Evolutionary conservation across 2,329 filamentous ascomycete species (phyloP).

Genomic region (Phaeomoniella chlamydospora): DNA sequence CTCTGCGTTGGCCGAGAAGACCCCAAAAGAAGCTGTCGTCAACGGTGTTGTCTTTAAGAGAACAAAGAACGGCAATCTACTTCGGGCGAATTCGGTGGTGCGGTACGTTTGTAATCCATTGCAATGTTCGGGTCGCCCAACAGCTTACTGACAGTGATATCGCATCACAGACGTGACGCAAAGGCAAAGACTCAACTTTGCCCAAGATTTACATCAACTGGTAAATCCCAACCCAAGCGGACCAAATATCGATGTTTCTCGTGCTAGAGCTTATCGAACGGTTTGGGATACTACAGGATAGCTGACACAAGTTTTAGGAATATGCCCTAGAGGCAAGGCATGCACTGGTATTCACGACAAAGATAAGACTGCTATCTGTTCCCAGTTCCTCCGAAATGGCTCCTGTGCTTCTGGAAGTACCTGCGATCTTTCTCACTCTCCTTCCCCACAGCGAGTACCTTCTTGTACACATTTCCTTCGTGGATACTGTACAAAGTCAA

Average conservation of each 20-base stretch:
- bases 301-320: slow-evolving; percentile 48
- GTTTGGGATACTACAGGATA: slow-evolving; percentile 7
- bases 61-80: slow-evolving; percentile 77
- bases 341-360: slow-evolving; percentile 79
- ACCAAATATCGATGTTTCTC: slow-evolving; percentile 13
- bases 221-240: slow-evolving; percentile 23
- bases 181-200: slow-evolving; percentile 59
- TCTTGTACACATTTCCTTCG: slow-evolving; percentile 81
- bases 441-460: slow-evolving; percentile 69
- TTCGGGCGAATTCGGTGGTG: slow-evolving; percentile 1
- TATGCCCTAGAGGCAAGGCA: slow-evolving; percentile 64
- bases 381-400: slow-evolving; percentile 67
- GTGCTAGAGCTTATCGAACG: slow-evolving; percentile 5
- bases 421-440: slow-evolving; percentile 85
- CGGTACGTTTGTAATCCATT: not conserved
- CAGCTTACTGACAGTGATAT: slow-evolving; percentile 10
- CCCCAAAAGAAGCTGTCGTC: slow-evolving; percentile 58
- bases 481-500: slow-evolving; percentile 74
- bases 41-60: slow-evolving; percentile 71
- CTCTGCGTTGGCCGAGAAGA: slow-evolving; percentile 46
- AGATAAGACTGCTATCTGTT: slow-evolving; percentile 79
- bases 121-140: not conserved
- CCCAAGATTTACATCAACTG: slow-evolving; percentile 46
- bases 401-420: slow-evolving; percentile 60
- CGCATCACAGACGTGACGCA: slow-evolving; percentile 26